Conservation (phyloP, 495 filamentous ascomycete genomes). For the Xanthoparmelia taractica region DNA sequence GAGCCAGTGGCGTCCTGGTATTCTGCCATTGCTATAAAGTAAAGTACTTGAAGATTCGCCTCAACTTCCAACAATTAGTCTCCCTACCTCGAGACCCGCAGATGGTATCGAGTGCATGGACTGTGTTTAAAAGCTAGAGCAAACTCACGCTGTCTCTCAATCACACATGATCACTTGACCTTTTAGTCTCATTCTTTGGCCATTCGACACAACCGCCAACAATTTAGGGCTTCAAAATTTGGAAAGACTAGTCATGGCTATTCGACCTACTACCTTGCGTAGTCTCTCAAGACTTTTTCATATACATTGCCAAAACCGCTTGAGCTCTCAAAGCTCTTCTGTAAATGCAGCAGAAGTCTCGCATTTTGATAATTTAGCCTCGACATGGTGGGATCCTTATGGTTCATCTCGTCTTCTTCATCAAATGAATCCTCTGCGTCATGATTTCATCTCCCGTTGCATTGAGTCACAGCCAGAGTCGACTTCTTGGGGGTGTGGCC, state of each 20-base stretch:
- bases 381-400: conserved; percentile 95
- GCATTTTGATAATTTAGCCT: conserved; percentile 89
- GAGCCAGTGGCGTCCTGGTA: neutral
- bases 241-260: neutral
- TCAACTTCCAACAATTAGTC: too few species aligned
- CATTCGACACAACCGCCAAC: neutral
- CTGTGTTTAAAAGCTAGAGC: neutral
- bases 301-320: conserved; percentile 6
- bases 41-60: too few species aligned
- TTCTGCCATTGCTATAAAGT: neutral
- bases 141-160: neutral
- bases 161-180: neutral
- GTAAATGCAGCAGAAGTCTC: conserved; percentile 82
- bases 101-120: neutral
- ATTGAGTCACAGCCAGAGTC: conserved; percentile 38
- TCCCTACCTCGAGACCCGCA: neutral
- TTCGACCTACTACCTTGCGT: conserved; percentile 10
- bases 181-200: neutral
- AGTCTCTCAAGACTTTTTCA: conserved; percentile 11
- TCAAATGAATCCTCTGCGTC: conserved; percentile 94
- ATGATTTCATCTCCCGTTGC: conserved; percentile 79
- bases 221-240: too few species aligned
- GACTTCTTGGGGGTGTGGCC: conserved; percentile 30
- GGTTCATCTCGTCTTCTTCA: conserved; percentile 88
- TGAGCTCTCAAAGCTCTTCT: conserved; percentile 45